These are phyloP conservation scores for Pythium vanterpoolii DNA, from an alignment of 352 stramenopile species.

Conservation along the genomic window DNA sequence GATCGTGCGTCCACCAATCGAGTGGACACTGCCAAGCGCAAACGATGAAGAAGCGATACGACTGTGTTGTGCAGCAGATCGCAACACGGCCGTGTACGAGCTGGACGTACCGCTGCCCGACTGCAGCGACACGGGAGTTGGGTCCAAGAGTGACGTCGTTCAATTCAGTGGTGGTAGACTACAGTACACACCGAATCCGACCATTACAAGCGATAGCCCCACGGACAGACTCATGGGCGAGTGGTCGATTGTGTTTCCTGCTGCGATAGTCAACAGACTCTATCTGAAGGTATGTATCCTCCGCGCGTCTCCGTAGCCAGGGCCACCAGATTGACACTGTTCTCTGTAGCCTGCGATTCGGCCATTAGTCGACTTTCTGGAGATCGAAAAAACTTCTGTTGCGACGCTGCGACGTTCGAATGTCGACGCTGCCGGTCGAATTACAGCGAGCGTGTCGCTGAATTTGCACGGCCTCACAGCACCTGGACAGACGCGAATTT, in stretches of 20 bases:
- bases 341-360: slow-evolving; percentile 29
- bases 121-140: slow-evolving; percentile 6
- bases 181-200: slow-evolving; percentile 27
- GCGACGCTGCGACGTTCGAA: slow-evolving; percentile 32
- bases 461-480: slow-evolving; percentile 33
- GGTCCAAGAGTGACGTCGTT: background rate
- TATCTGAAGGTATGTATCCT: slow-evolving; percentile 36
- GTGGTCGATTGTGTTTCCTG: slow-evolving; percentile 50
- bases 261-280: slow-evolving; percentile 24
- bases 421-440: slow-evolving; percentile 28
- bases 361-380: slow-evolving; percentile 43
- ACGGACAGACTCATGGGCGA: slow-evolving; percentile 25
- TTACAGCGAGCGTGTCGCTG: slow-evolving; percentile 33
- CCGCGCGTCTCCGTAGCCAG: background rate
- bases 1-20: slow-evolving; percentile 35
- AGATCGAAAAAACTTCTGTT: slow-evolving; percentile 41
- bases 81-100: slow-evolving; percentile 48
- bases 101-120: slow-evolving; percentile 45
- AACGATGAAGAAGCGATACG: slow-evolving; percentile 51
- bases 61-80: slow-evolving; percentile 31
- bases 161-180: slow-evolving; percentile 44
- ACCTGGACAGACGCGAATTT: slow-evolving; percentile 28
- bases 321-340: background rate
- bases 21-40: slow-evolving; percentile 43
- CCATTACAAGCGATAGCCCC: background rate